Evolutionary conservation across 73 alveolate genomes (phyloP).

Genomic region (Paramecium pentaurelia): DNA sequence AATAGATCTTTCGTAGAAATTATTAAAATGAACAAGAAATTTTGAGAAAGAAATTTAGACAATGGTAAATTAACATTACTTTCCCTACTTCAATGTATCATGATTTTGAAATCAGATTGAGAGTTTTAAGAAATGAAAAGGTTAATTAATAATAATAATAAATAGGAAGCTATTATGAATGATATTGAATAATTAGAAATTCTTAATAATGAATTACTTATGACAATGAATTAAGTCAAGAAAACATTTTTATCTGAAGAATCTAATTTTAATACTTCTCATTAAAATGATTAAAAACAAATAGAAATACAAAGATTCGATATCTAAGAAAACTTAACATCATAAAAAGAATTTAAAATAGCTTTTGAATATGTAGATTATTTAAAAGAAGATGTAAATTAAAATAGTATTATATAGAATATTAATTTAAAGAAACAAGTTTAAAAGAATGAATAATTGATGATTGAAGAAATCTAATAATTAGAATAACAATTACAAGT

Average conservation of each 20-base stretch:
- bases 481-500: not conserved
- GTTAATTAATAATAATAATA: not conserved
- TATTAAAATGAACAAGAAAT: not conserved
- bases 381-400: not conserved
- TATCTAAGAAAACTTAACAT: not conserved
- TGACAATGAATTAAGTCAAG: not conserved
- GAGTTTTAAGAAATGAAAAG: not conserved
- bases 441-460: not conserved
- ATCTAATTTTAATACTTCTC: not conserved
- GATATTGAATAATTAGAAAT: not conserved
- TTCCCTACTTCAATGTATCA: not conserved
- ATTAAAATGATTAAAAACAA: not conserved
- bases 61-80: not conserved
- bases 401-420: not conserved
- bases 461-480: not conserved
- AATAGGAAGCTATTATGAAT: not conserved
- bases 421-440: not conserved
- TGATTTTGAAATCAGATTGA: not conserved
- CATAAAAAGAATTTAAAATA: not conserved
- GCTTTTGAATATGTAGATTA: not conserved
- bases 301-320: not conserved
- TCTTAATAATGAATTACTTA: not conserved
- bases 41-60: not conserved
- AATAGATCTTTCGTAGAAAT: not conserved
- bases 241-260: constrained; percentile 18